These are phyloP conservation scores for Barbarea vulgaris DNA, from an alignment of 345 rosid genomes.

Conservation along the genomic window DNA sequence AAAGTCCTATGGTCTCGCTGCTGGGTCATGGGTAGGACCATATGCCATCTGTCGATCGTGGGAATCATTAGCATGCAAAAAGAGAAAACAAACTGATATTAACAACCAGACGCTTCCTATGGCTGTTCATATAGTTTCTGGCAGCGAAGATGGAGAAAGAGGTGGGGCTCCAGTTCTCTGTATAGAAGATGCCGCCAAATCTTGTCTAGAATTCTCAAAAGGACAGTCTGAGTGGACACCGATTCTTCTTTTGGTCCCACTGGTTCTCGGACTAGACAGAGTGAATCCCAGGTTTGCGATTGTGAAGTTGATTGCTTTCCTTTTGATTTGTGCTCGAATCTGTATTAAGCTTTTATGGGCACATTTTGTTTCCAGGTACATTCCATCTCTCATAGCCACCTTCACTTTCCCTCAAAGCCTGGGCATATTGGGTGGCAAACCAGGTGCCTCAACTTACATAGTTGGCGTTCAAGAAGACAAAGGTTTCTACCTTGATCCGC, in stretches of 20 bases:
- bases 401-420: slow-evolving; percentile 92
- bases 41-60: slow-evolving; percentile 91
- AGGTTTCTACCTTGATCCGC: slow-evolving; percentile 92
- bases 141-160: slow-evolving; percentile 89
- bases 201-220: slow-evolving; percentile 68
- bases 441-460: slow-evolving; percentile 88
- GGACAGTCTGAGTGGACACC: slow-evolving; percentile 76
- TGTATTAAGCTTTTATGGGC: not conserved
- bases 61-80: slow-evolving; percentile 65
- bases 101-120: slow-evolving; percentile 58
- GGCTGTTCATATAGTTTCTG: slow-evolving; percentile 90
- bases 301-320: not conserved
- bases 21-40: slow-evolving; percentile 99
- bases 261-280: slow-evolving; percentile 93
- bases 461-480: slow-evolving; percentile 86
- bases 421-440: slow-evolving; percentile 93
- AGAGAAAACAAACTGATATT: slow-evolving; percentile 49
- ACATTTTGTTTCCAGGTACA: slow-evolving; percentile 55
- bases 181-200: slow-evolving; percentile 74
- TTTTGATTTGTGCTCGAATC: not conserved
- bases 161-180: slow-evolving; percentile 96
- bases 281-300: slow-evolving; percentile 77
- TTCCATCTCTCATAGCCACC: slow-evolving; percentile 74
- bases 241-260: slow-evolving; percentile 82
- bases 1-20: slow-evolving; percentile 80